Evolutionary conservation across 2,329 filamentous ascomycete species (phyloP), one percentile per base, ranked within the genome.

Genomic region (Fonsecaea erecta): DNA sequence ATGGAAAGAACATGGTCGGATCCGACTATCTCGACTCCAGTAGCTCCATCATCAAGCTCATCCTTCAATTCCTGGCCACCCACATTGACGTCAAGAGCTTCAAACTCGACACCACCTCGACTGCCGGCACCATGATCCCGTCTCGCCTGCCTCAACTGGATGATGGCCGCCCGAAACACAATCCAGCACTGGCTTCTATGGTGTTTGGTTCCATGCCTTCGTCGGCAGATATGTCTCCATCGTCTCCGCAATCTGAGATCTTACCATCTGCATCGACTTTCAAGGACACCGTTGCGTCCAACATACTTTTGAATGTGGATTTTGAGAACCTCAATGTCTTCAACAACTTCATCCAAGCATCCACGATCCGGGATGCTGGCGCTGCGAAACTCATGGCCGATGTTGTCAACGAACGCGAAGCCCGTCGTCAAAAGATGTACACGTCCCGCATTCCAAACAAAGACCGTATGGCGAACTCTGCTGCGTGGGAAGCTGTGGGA

Each of bases 161-260:
- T 21, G 64, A 68, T 35, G 60, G 60, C 14, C 66, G 64, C 34
- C 55, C 66, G 4, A 64, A 61, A 40, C 62, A 64, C 56, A 72
- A 72, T 57, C 70, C 70, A 26, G 68, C 66, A 18, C 61, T 72
- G 52, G 63, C 69, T 34, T 62, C 68, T 9, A 71, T 72, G 70
- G 70, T 72, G 9, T 72, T 72, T 68, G 70, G 70, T 14, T 72
- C 70, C 14, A 68, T 72, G 66, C 68, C 69, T 28, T 69, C 70
- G 11, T 68, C 69, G 3, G 52, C 48, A 8, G 60, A 63, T 46
- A 56, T 66, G 51, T 68, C 69, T 16, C 63, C 67, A 21, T 54
- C 60, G 16, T 63, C 60, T 12, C 65, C 65, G 28, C 63, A 63
- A 18, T 60, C 62, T 9, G 64, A 68, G 37, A 32, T 63, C 18